A percentile compares a stretch with the other conserved stretches of the same genome.
phyloP scores from a whole-genome alignment of 345 rosid species.

The Eutrema yunnanense region DNA sequence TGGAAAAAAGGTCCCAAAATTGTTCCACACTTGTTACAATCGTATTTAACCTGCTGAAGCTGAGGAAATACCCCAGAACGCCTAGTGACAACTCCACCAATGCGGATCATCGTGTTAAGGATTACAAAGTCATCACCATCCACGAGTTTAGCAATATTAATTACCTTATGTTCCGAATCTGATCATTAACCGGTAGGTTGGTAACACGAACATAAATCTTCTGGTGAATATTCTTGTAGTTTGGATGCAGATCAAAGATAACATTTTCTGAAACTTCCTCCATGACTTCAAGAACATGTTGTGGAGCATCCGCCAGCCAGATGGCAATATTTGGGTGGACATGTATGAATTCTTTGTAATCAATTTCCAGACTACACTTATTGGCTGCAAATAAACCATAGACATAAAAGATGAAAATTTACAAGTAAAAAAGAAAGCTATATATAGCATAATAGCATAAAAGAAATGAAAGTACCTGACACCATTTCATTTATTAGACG shows the following conservation, averaged over 20 bases:
- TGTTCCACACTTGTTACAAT: conserved; percentile 93
- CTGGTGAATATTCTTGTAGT: conserved; percentile 77
- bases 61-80: conserved; percentile 99
- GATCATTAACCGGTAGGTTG: conserved; percentile 91
- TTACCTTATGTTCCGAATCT: conserved; percentile 89
- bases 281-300: conserved; percentile 95
- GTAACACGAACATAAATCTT: conserved; percentile 83
- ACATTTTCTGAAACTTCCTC: conserved; percentile 78
- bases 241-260: conserved; percentile 83
- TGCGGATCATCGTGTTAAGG: conserved; percentile 85
- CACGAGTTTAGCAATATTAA: background rate
- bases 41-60: conserved; percentile 95
- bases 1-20: conserved; percentile 92
- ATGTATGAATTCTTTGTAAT: conserved; percentile 82
- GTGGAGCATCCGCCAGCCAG: conserved; percentile 99
- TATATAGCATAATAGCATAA: background rate
- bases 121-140: background rate
- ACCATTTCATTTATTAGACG: conserved; percentile 87
- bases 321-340: conserved; percentile 94
- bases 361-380: conserved; percentile 86
- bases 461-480: conserved; percentile 48
- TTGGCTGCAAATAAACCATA: conserved; percentile 52
- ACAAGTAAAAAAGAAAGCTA: background rate
- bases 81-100: conserved; percentile 97
- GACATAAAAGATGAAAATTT: background rate